phyloP scores from a whole-genome alignment of 2,329 filamentous ascomycete genomes.

The Trichoderma polysporum region DNA sequence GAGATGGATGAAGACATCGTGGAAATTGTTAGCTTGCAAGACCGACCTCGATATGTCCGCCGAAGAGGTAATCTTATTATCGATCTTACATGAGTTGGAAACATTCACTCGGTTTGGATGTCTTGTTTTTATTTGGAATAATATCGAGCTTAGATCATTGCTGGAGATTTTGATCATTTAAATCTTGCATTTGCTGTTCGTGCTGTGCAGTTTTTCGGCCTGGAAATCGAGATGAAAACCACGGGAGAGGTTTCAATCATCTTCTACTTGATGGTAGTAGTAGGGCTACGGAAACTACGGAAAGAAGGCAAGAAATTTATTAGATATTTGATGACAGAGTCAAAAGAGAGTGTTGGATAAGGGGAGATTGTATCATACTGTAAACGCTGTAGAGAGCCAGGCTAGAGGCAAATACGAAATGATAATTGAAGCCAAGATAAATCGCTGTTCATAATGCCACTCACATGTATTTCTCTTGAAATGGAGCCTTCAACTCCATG shows the following conservation, averaged over 20 bases:
- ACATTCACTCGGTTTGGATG: not conserved
- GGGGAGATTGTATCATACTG: not conserved
- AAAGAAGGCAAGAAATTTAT: not conserved
- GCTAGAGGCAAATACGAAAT: not conserved
- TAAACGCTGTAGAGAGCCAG: not conserved
- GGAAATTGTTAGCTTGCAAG: not conserved
- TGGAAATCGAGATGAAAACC: not conserved
- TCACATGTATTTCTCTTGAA: no score
- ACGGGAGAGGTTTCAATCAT: not conserved
- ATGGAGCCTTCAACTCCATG: no score
- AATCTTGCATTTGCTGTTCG: not conserved
- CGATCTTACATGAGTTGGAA: not conserved
- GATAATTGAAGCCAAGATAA: not conserved
- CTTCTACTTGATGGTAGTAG: not conserved
- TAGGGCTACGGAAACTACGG: not conserved
- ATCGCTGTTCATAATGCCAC: no score
- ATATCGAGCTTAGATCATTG: not conserved
- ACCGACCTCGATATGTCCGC: not conserved
- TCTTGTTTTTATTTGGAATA: not conserved
- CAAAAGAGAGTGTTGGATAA: not conserved
- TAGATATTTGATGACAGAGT: not conserved
- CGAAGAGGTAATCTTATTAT: not conserved
- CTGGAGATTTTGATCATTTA: not conserved
- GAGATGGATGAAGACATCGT: constrained; percentile 28
- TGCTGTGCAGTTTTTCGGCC: not conserved